Conservation (phyloP, 495 filamentous ascomycete genomes). For the Aspergillus ostianus region DNA sequence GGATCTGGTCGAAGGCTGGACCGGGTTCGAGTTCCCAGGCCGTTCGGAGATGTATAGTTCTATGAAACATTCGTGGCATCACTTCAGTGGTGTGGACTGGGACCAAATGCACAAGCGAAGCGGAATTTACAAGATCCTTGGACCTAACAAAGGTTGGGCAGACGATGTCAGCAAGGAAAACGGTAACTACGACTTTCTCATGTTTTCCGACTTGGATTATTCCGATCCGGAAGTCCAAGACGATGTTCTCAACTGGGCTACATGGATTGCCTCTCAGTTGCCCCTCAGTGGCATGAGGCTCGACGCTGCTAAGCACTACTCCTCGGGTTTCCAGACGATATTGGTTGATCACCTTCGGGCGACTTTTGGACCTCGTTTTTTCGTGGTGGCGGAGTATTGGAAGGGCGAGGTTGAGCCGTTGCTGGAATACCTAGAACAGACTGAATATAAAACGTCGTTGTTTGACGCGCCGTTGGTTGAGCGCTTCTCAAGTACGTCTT, state of each 20-base stretch:
- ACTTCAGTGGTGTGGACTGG: conserved; percentile 71
- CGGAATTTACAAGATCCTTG: conserved; percentile 67
- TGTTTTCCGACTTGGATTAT: conserved; percentile 68
- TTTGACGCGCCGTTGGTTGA: conserved; percentile 70
- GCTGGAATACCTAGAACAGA: conserved; percentile 55
- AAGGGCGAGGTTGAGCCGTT: conserved; percentile 55
- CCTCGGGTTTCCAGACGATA: conserved; percentile 57
- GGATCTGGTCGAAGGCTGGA: conserved; percentile 66
- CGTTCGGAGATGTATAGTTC: conserved; percentile 57
- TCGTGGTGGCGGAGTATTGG: conserved; percentile 77
- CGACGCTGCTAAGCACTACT: conserved; percentile 75
- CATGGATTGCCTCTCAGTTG: conserved; percentile 60
- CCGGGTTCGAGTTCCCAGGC: conserved; percentile 65
- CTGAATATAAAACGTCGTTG: conserved; percentile 56
- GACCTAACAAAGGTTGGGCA: conserved; percentile 64
- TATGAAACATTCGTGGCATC: conserved; percentile 66
- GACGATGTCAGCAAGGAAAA: conserved; percentile 62
- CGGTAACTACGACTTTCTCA: conserved; percentile 73
- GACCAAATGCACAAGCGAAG: conserved; percentile 55
- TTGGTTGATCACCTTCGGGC: conserved; percentile 56
- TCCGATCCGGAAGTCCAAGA: conserved; percentile 60
- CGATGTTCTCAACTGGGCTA: conserved; percentile 65
- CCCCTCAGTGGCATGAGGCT: conserved; percentile 66
- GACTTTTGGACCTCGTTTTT: conserved; percentile 51
- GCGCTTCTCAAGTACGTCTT: conserved; percentile 58